Evolutionary conservation across 257 asterid genomes (phyloP).

Genomic region (Solanum sparsipilum): DNA sequence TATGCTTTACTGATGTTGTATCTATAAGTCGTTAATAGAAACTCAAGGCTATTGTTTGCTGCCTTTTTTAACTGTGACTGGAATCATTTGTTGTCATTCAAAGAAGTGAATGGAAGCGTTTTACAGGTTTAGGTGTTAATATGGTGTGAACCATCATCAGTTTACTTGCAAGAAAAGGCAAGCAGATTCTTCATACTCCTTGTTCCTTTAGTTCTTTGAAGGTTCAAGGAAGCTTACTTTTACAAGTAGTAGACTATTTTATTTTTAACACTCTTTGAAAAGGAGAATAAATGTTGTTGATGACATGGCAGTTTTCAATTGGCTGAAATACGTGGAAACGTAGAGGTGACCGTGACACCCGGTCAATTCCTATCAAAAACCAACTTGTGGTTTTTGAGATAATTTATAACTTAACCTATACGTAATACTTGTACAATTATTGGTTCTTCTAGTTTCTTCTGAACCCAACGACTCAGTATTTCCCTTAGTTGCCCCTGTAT

Average conservation of each 20-base stretch:
- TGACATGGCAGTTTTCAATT: slow-evolving; percentile 8
- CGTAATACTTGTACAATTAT: neutral
- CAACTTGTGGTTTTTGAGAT: neutral
- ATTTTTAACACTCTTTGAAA: neutral
- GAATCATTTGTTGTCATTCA: neutral
- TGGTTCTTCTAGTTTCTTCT: neutral
- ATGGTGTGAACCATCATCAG: neutral
- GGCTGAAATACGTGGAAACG: neutral
- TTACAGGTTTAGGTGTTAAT: neutral
- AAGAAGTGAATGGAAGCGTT: neutral
- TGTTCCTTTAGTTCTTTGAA: neutral
- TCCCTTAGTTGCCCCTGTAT: neutral
- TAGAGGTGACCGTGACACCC: neutral
- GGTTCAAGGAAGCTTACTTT: neutral
- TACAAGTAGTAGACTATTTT: neutral
- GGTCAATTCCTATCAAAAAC: neutral
- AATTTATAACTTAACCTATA: neutral
- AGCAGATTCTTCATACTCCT: neutral
- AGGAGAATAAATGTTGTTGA: neutral
- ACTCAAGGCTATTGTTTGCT: neutral
- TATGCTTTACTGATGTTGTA: neutral
- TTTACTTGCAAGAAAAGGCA: neutral
- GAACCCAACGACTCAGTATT: neutral
- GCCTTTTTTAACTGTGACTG: neutral
- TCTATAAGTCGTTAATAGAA: neutral